These are phyloP conservation scores for Syzygium jambos DNA, from an alignment of 345 rosid genomes.

Conservation along the genomic window DNA sequence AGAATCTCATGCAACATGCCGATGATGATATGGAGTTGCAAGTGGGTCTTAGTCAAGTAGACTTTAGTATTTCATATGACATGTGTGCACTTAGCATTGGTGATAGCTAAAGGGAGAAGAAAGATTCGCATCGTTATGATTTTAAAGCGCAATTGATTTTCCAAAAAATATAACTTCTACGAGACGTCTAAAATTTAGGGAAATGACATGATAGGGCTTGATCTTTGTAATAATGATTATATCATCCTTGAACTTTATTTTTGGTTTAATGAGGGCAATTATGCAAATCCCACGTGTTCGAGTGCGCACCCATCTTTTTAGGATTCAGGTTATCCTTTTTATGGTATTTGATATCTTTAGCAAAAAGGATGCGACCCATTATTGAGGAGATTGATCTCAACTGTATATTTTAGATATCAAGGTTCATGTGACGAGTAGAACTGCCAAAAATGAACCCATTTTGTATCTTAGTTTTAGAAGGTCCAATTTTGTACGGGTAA, in stretches of 20 bases:
- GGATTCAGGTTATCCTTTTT: not conserved
- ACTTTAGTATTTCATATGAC: not conserved
- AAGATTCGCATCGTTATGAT: not conserved
- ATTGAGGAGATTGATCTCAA: not conserved
- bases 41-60: not conserved
- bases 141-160: not conserved
- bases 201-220: not conserved
- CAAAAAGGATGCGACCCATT: not conserved
- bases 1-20: not conserved
- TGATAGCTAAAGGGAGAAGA: not conserved
- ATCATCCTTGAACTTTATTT: not conserved
- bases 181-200: not conserved
- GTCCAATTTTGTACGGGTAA: no score
- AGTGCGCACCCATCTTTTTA: not conserved
- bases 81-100: not conserved
- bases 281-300: not conserved
- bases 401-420: not conserved
- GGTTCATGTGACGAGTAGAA: not conserved
- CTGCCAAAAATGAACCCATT: no score
- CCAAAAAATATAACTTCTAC: not conserved
- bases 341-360: not conserved
- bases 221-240: not conserved
- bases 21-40: not conserved
- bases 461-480: no score
- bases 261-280: not conserved